These are phyloP conservation scores for Cystobasidium onofrii DNA, from an alignment of 768 basidiomycete species.

Conservation along the genomic window DNA sequence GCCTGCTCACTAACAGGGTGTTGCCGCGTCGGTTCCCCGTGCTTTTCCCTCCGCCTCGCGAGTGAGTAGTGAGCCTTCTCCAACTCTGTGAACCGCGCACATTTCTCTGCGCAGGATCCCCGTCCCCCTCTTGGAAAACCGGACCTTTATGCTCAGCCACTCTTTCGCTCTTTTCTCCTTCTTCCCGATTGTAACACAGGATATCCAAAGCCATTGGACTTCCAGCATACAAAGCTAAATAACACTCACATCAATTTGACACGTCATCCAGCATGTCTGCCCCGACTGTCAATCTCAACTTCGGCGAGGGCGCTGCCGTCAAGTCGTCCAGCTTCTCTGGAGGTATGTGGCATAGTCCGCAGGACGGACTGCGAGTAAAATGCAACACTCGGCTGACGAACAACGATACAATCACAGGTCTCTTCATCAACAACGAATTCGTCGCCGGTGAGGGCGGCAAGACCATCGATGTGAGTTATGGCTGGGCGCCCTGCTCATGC, in stretches of 20 bases:
- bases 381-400: too few species aligned
- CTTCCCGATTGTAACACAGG: neutral
- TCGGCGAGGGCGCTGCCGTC: slow-evolving; percentile 33
- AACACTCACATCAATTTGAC: too few species aligned
- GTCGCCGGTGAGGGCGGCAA: slow-evolving; percentile 53
- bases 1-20: neutral
- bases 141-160: neutral
- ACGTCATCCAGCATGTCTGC: slow-evolving; percentile 36
- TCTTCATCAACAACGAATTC: slow-evolving; percentile 67
- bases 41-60: neutral
- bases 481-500: slow-evolving; percentile 47
- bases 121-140: too few species aligned
- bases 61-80: too few species aligned
- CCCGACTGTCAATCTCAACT: slow-evolving; percentile 39
- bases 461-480: slow-evolving; percentile 61
- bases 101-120: neutral
- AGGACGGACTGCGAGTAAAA: neutral
- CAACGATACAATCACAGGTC: slow-evolving; percentile 51
- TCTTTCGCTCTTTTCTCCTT: neutral
- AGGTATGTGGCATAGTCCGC: slow-evolving; percentile 3
- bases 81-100: neutral
- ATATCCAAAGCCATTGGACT: too few species aligned
- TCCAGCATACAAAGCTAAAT: too few species aligned
- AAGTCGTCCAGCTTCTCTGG: slow-evolving; percentile 14
- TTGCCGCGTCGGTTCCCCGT: neutral